Conservation (phyloP, 1,139 yeast species). For the Protomyces arabidopsidicola region DNA sequence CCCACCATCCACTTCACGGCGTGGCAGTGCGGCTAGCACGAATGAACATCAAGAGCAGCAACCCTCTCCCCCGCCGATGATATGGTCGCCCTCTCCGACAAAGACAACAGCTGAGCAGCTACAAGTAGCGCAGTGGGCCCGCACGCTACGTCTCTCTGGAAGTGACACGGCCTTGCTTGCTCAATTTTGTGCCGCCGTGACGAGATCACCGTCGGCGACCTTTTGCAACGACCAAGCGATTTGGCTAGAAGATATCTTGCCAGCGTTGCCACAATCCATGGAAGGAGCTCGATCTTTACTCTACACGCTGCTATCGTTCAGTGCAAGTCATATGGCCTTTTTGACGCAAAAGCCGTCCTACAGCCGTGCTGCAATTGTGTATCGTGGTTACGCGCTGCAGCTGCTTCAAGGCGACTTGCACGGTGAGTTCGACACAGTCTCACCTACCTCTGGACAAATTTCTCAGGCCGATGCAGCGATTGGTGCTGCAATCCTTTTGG, state of each 20-base stretch:
- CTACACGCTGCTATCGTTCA: slow-evolving; percentile 6
- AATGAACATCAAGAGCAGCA: background rate
- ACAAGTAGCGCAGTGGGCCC: background rate
- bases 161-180: background rate
- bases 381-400: slow-evolving; percentile 19
- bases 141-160: background rate
- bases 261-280: background rate
- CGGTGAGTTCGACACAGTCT: background rate
- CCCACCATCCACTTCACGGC: background rate
- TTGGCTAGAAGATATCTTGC: background rate
- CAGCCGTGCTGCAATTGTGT: background rate
- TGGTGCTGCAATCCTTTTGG: slow-evolving; percentile 9
- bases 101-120: background rate
- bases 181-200: slow-evolving; percentile 1
- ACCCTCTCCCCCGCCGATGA: background rate
- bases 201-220: slow-evolving; percentile 1
- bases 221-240: slow-evolving; percentile 3
- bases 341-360: background rate
- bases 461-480: slow-evolving; percentile 14
- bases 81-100: background rate
- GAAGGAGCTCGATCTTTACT: background rate
- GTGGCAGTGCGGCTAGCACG: background rate
- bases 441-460: background rate
- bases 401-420: slow-evolving; percentile 7
- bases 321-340: slow-evolving; percentile 15